These are phyloP conservation scores for Cucurbitaria berberidis DNA, from an alignment of 2,329 filamentous ascomycete species.

Conservation along the genomic window DNA sequence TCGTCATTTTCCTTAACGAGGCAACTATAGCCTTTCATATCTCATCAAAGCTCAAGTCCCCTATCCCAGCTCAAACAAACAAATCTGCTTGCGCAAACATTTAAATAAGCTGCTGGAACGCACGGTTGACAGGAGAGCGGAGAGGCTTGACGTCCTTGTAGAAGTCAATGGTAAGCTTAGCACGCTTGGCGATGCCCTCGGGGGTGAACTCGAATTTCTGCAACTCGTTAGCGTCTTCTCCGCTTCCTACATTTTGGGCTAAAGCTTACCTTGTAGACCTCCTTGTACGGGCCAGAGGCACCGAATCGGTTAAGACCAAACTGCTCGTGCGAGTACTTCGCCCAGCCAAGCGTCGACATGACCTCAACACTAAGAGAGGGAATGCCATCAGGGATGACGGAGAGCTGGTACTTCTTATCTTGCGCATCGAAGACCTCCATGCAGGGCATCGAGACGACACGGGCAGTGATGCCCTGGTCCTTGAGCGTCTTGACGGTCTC, in stretches of 20 bases:
- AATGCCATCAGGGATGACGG: constrained; percentile 90
- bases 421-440: constrained; percentile 96
- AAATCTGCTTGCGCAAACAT: constrained; percentile 9
- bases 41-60: constrained; percentile 8
- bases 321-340: constrained; percentile 99
- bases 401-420: constrained; percentile 91
- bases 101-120: constrained; percentile 97
- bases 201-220: constrained; percentile 99
- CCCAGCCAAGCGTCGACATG: constrained; percentile 97
- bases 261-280: constrained; percentile 80
- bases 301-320: constrained; percentile 99
- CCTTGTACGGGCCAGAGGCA: constrained; percentile 95
- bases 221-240: constrained; percentile 52
- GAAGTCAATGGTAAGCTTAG: constrained; percentile 89
- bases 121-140: constrained; percentile 94
- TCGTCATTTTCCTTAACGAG: constrained; percentile 19
- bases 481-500: constrained; percentile 91
- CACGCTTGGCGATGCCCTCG: constrained; percentile 95
- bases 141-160: constrained; percentile 91
- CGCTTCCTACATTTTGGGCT: neutral
- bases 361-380: constrained; percentile 93
- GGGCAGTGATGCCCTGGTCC: constrained; percentile 84
- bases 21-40: constrained; percentile 23
- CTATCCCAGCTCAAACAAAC: constrained; percentile 3
- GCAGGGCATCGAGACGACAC: constrained; percentile 95